Evolutionary conservation across 2,329 filamentous ascomycete species (phyloP).

Genomic region (Tothia fuscella): DNA sequence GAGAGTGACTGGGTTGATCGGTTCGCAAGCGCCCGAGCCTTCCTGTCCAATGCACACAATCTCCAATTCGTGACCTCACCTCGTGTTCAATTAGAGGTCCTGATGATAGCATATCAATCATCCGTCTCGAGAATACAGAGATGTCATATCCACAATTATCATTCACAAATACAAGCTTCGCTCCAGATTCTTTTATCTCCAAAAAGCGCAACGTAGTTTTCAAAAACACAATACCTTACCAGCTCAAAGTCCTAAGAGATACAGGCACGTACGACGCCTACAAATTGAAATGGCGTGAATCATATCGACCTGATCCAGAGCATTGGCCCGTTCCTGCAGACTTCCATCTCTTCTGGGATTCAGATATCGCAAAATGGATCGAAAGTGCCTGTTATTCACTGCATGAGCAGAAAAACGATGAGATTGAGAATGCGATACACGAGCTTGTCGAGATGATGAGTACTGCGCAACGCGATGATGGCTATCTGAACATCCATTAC

Average conservation of each 20-base stretch:
- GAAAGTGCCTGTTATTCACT: slow-evolving; percentile 50
- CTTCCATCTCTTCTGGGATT: slow-evolving; percentile 47
- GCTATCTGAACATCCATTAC: slow-evolving; percentile 53
- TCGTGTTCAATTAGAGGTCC: too few species aligned
- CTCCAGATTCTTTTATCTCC: slow-evolving; percentile 22
- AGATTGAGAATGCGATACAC: slow-evolving; percentile 39
- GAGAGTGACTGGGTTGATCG: too few species aligned
- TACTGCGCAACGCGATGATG: slow-evolving; percentile 45
- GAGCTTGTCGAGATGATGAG: slow-evolving; percentile 48
- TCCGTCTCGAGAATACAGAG: background rate
- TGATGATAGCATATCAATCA: too few species aligned
- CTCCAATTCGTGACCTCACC: too few species aligned
- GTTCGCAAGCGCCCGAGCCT: too few species aligned
- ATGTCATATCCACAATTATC: slow-evolving; percentile 33
- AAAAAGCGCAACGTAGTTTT: slow-evolving; percentile 30
- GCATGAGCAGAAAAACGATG: slow-evolving; percentile 28
- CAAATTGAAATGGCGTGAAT: slow-evolving; percentile 10
- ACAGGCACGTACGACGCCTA: slow-evolving; percentile 38
- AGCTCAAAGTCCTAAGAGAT: slow-evolving; percentile 40
- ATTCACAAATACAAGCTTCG: slow-evolving; percentile 25
- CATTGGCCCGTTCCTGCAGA: slow-evolving; percentile 38
- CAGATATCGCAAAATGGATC: slow-evolving; percentile 48
- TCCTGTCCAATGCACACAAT: too few species aligned
- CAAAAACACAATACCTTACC: slow-evolving; percentile 36
- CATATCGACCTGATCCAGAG: slow-evolving; percentile 8